These are phyloP conservation scores for Blechomonas ayalai DNA, from an alignment of 208 protist species.

Conservation along the genomic window DNA sequence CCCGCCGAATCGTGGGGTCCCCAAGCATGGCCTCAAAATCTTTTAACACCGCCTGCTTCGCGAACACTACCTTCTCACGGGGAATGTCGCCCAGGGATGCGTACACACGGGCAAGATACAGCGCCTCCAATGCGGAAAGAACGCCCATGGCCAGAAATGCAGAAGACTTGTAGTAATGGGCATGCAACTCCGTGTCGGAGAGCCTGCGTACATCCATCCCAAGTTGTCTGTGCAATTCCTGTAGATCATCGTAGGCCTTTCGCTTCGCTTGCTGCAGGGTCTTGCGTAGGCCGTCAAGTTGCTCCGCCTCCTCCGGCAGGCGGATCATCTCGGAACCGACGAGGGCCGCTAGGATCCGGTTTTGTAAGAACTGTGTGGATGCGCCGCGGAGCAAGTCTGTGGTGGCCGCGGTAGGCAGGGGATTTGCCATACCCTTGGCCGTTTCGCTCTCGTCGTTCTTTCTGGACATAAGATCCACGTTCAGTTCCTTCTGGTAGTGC, in stretches of 20 bases:
- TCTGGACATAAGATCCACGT: slow-evolving; percentile 64
- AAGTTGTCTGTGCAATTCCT: slow-evolving; percentile 51
- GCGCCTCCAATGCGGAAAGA: slow-evolving; percentile 58
- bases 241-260: slow-evolving; percentile 67
- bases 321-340: slow-evolving; percentile 66
- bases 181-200: slow-evolving; percentile 45
- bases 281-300: slow-evolving; percentile 66
- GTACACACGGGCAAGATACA: slow-evolving; percentile 69
- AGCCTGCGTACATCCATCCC: slow-evolving; percentile 68
- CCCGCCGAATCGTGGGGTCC: slow-evolving; percentile 34
- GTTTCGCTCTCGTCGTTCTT: slow-evolving; percentile 10
- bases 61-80: slow-evolving; percentile 51
- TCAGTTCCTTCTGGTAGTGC: slow-evolving; percentile 81
- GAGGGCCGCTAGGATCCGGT: slow-evolving; percentile 58
- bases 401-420: slow-evolving; percentile 53
- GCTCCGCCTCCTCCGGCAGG: slow-evolving; percentile 67
- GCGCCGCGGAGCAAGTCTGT: slow-evolving; percentile 63
- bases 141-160: slow-evolving; percentile 47
- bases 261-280: slow-evolving; percentile 78
- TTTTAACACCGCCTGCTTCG: slow-evolving; percentile 32
- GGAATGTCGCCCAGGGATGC: slow-evolving; percentile 69
- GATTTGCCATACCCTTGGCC: slow-evolving; percentile 10
- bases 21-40: slow-evolving; percentile 60
- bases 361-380: slow-evolving; percentile 66
- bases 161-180: slow-evolving; percentile 61